Conservation (phyloP, 352 stramenopile species). For the Pythium aquatile region DNA sequence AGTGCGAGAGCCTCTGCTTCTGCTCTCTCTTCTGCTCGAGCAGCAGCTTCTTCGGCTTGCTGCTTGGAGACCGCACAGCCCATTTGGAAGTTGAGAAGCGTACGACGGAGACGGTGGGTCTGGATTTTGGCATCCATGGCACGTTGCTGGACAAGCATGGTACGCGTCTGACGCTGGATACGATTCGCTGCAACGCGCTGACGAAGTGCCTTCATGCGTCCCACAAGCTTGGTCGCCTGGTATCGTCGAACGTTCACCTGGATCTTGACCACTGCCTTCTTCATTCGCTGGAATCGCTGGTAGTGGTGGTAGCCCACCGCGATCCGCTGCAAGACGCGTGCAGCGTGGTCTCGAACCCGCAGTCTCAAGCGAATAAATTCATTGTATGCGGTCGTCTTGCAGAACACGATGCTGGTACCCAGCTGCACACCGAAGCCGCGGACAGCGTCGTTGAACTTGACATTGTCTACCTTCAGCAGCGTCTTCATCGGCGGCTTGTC, state of each 20-base stretch:
- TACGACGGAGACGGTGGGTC: conserved; percentile 9
- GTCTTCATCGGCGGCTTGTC: conserved; percentile 22
- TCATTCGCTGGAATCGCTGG: conserved; percentile 21
- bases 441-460: conserved; percentile 32
- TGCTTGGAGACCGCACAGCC: conserved; percentile 16
- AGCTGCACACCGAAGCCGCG: conserved; percentile 32
- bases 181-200: conserved; percentile 19
- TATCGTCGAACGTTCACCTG: conserved; percentile 24
- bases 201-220: conserved; percentile 16
- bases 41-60: conserved; percentile 8
- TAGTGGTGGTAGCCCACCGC: conserved; percentile 17
- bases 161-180: conserved; percentile 27
- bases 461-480: conserved; percentile 24
- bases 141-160: conserved; percentile 14
- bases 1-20: conserved; percentile 7
- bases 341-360: conserved; percentile 22
- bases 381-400: conserved; percentile 38
- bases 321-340: conserved; percentile 26
- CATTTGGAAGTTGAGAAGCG: conserved; percentile 23
- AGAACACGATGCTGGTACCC: conserved; percentile 38
- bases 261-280: conserved; percentile 12
- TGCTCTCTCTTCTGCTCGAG: background rate
- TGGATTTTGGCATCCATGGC: conserved; percentile 26
- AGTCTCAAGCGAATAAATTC: conserved; percentile 31
- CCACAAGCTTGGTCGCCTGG: conserved; percentile 25